Evolutionary conservation across 1,284 basidiomycete genomes (phyloP).

Genomic region (Malassezia equina): DNA sequence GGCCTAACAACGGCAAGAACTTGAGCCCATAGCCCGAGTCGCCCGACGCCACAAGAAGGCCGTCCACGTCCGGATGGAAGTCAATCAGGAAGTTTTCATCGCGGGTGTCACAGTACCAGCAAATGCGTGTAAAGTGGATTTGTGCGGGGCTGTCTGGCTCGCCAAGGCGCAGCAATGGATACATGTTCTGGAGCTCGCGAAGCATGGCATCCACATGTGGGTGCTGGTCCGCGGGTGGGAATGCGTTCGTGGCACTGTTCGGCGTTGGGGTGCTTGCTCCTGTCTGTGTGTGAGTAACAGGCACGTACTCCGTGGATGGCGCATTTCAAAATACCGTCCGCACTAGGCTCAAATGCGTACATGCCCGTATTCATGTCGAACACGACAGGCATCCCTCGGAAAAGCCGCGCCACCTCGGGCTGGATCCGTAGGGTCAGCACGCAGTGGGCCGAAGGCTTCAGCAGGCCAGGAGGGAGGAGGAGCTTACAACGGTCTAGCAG

Average conservation of each 20-base stretch:
- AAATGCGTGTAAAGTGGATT: constrained; percentile 62
- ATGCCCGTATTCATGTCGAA: constrained; percentile 55
- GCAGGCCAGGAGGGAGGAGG: not conserved
- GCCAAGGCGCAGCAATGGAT: constrained; percentile 58
- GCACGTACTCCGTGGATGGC: constrained; percentile 55
- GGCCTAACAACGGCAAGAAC: constrained; percentile 74
- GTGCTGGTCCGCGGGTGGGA: constrained; percentile 11
- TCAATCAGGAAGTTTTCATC: constrained; percentile 53
- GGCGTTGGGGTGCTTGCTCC: constrained; percentile 56
- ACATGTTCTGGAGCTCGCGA: constrained; percentile 55
- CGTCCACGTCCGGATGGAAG: constrained; percentile 48
- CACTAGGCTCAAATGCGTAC: constrained; percentile 57
- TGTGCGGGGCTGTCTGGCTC: not conserved
- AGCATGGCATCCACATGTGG: constrained; percentile 56
- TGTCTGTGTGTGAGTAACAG: not conserved
- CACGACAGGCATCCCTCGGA: constrained; percentile 61
- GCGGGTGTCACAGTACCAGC: constrained; percentile 59
- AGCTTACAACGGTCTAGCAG: constrained; percentile 51
- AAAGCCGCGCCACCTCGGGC: constrained; percentile 58
- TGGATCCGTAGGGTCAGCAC: constrained; percentile 66
- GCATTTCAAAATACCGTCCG: constrained; percentile 62
- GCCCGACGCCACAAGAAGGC: constrained; percentile 51
- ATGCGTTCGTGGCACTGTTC: constrained; percentile 14
- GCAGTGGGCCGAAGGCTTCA: constrained; percentile 53
- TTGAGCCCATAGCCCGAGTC: constrained; percentile 52